Base-by-base conservation (phyloP, 192 early-diverging fungal species). In the Haplosporangium gracile region DNA sequence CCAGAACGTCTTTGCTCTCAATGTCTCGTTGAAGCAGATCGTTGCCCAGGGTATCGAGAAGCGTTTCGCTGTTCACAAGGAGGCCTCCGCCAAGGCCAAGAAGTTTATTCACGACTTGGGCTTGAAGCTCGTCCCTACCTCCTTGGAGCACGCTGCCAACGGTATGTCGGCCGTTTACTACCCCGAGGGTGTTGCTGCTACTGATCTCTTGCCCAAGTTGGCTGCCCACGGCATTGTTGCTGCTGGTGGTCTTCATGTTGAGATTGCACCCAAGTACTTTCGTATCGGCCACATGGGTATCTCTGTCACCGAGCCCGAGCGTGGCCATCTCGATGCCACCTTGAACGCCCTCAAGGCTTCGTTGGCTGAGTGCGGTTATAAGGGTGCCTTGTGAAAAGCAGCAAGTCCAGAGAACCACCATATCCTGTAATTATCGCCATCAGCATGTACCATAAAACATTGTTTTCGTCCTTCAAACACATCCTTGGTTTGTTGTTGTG, bases 221-320 rank as follows among this genome's bases (percentile, higher is more conserved):
- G 94, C 94, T 69, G 93, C 91, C 6, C 90, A 93, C 72, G 96
- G 97, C 63, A 93, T 99, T 57, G 94, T 97, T 34, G 92, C 97
- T 70, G 98, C 98, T 51, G 98, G 97, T 80, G 98, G 98, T 71
- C 94, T 99, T 60, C 95, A 97, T 74, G 90, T 91, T 20, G 92
- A 93, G 60, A 92, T 96, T 74, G 95, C 95, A 4, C 87, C 94
- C 34, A 94, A 97, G 82, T 99, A 99, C 92, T 99, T 99, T 93
- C 96, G 98, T 72, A 91, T 99, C 49, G 97, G 95, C 68, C 96
- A 97, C 82, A 96, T 97, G 96, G 95, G 95, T 87, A 92, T 97
- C 81, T 93, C 95, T 34, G 95, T 93, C 57, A 93, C 92, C 36
- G 92, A 94, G 84, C 89, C 92, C 72, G 90, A 95, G 77, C 90